phyloP scores from a whole-genome alignment of 352 stramenopile species.

The Globisporangium spiculum region DNA sequence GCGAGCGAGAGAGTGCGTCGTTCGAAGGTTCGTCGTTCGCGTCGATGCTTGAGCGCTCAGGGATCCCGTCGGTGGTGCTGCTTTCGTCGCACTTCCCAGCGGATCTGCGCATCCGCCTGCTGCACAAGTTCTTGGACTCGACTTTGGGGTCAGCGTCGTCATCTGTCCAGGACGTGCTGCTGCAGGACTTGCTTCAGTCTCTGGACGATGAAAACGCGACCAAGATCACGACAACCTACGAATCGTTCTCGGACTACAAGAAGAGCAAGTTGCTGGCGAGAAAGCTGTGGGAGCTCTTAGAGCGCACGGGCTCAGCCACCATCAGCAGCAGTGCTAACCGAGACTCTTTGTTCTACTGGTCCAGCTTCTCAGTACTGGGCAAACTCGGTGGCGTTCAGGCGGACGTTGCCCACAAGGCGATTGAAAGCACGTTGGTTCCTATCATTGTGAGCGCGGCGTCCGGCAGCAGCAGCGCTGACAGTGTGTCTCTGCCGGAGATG shows the following conservation, averaged over 20 bases:
- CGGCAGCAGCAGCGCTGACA: background rate
- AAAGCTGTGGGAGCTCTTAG: slow-evolving; percentile 41
- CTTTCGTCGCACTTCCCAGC: slow-evolving; percentile 14
- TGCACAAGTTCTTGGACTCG: slow-evolving; percentile 12
- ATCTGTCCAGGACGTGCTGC: slow-evolving; percentile 27
- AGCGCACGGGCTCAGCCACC: slow-evolving; percentile 7
- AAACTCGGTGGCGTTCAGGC: slow-evolving; percentile 31
- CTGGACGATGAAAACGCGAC: slow-evolving; percentile 17
- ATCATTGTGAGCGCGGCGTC: slow-evolving; percentile 27
- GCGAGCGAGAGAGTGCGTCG: background rate
- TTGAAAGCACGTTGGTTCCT: slow-evolving; percentile 28
- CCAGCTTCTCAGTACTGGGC: slow-evolving; percentile 27
- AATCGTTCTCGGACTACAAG: slow-evolving; percentile 32
- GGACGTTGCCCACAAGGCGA: slow-evolving; percentile 16
- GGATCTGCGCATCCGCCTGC: slow-evolving; percentile 14
- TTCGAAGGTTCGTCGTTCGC: background rate
- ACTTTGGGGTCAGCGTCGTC: background rate
- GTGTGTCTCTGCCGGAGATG: slow-evolving; percentile 13
- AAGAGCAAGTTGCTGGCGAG: slow-evolving; percentile 33
- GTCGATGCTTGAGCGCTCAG: slow-evolving; percentile 10
- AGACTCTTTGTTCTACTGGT: slow-evolving; percentile 28
- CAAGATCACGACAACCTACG: slow-evolving; percentile 14
- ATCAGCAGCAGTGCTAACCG: background rate
- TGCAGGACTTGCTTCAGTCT: slow-evolving; percentile 33
- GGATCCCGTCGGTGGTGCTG: slow-evolving; percentile 15